Base-by-base conservation (phyloP, 139 green algal species). In the Coelastrella sp. region DNA sequence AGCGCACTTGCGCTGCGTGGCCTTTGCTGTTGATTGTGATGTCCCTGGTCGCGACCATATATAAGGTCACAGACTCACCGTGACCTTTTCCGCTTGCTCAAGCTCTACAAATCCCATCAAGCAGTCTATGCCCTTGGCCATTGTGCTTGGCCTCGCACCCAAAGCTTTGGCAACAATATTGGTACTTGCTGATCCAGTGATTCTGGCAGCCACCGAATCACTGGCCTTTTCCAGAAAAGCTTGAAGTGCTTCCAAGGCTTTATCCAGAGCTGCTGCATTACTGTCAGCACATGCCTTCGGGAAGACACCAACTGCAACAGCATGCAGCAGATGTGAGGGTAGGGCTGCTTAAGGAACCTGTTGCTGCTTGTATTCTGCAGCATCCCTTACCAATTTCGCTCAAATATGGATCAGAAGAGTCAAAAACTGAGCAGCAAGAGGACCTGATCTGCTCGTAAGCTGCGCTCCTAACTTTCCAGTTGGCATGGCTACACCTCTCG, bases 211-310 rank as follows among this genome's bases (percentile, higher is more conserved):
- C n/a, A 91, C 78, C 15, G 72, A 71, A 4, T 94, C 89, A 5
- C 85, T 84, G n/a, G 84, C 85, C 41, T 94, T 95, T 13, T 67
- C 68, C 5, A 98, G 85, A 41, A 89, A 96, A 0, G 89, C 88
- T 6, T 76, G 38, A 19, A 97, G 68, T 1, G 94, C 92, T 25
- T 99, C 96, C 48, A 99, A 87, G 0, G 94, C 96, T 81, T 96
- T 98, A 69, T 99, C 96, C 71, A 98, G 89, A 1, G 94, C 96
- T 38, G 96, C 91, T 8, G 95, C 96, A 77, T 99, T 99, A 11
- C 92, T 71, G 60, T 99, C 96, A 3, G 83, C 87, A 21, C 95
- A 89, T 0, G 90, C 94, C 82, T 98, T 99, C 25, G 87, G 35
- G 11, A 99, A 93, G 19, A 99, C 80, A 21, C 85, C 51, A 1